phyloP scores from a whole-genome alignment of 2,329 filamentous ascomycete genomes.

The Botrytis tulipae region DNA sequence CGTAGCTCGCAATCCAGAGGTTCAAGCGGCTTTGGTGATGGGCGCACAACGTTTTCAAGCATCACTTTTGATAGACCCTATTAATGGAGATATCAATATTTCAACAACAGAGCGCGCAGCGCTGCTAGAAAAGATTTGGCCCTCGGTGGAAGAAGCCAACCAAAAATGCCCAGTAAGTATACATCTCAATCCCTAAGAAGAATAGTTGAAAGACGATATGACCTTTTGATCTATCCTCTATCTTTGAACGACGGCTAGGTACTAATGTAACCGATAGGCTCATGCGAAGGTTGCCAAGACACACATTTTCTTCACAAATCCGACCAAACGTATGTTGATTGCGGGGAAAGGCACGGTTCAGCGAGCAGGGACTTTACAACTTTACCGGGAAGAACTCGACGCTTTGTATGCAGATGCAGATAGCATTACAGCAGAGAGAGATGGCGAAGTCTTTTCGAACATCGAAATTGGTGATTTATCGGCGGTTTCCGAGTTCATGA shows the following conservation, averaged over 20 bases:
- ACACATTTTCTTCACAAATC: constrained; percentile 37
- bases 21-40: background rate
- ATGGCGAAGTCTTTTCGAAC: no score
- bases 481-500: background rate
- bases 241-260: background rate
- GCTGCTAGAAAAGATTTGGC: background rate
- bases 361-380: constrained; percentile 32
- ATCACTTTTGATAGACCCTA: background rate
- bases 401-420: background rate
- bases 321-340: constrained; percentile 38
- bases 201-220: constrained; percentile 36
- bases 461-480: background rate
- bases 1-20: background rate
- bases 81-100: background rate
- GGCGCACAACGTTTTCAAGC: background rate
- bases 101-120: background rate
- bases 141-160: background rate
- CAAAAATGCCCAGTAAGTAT: background rate
- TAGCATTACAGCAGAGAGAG: background rate
- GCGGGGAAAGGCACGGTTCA: constrained; percentile 42
- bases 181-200: background rate
- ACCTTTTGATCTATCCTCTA: constrained; percentile 26
- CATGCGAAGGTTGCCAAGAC: constrained; percentile 35
- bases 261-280: background rate
- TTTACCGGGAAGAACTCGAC: constrained; percentile 19